Evolutionary conservation across 768 basidiomycete species (phyloP).

Genomic region (Crassisporium funariophilum): DNA sequence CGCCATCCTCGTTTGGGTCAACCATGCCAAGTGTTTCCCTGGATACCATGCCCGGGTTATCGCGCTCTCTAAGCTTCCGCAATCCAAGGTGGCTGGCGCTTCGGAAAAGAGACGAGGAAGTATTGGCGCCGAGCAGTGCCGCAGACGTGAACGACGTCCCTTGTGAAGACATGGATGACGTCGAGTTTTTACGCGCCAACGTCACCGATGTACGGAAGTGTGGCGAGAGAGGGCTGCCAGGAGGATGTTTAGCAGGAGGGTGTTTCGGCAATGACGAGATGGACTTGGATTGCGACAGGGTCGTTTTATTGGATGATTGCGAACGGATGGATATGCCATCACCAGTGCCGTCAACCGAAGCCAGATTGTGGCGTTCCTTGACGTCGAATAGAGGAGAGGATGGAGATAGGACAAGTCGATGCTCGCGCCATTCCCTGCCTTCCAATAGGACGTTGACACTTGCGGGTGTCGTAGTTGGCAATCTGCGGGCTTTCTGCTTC

Average conservation of each 20-base stretch:
- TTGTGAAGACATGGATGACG: slow-evolving; percentile 59
- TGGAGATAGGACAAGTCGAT: slow-evolving; percentile 28
- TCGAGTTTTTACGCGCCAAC: slow-evolving; percentile 16
- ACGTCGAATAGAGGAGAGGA: slow-evolving; percentile 22
- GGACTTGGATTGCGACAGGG: slow-evolving; percentile 46
- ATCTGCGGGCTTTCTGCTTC: slow-evolving; percentile 39
- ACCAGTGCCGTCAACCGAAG: slow-evolving; percentile 21
- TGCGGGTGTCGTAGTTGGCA: slow-evolving; percentile 31
- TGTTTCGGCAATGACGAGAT: slow-evolving; percentile 25
- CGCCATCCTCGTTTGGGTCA: slow-evolving; percentile 21
- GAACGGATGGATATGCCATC: slow-evolving; percentile 48
- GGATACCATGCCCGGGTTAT: slow-evolving; percentile 16
- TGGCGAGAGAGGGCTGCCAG: slow-evolving; percentile 31
- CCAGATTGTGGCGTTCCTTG: slow-evolving; percentile 12
- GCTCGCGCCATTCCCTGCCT: slow-evolving; percentile 38
- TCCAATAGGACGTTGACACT: slow-evolving; percentile 31
- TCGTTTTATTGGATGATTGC: slow-evolving; percentile 41
- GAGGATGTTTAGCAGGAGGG: slow-evolving; percentile 26
- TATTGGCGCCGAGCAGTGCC: slow-evolving; percentile 36
- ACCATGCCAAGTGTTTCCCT: slow-evolving; percentile 26
- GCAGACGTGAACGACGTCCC: slow-evolving; percentile 23
- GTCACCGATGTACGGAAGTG: slow-evolving; percentile 25
- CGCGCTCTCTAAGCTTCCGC: slow-evolving; percentile 22
- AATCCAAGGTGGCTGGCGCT: slow-evolving; percentile 48
- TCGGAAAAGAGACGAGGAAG: slow-evolving; percentile 37